Conservation (phyloP, 2,329 filamentous ascomycete species). For the Grosmannia huntii region DNA sequence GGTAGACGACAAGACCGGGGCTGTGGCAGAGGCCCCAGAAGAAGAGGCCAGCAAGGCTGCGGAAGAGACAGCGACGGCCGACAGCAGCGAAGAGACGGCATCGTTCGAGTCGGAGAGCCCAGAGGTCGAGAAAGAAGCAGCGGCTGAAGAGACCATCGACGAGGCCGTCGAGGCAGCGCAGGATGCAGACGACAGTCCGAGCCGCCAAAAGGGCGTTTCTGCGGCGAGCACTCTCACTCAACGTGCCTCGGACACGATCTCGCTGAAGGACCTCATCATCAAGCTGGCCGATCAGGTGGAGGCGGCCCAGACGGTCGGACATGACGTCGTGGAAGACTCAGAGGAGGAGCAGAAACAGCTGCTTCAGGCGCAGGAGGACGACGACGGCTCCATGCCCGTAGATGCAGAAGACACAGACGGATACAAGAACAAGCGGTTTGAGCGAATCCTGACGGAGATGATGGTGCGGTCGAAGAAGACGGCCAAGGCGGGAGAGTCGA, state of each 20-base stretch:
- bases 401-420: conserved; percentile 3
- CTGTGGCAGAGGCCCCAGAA: neutral
- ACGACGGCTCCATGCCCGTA: conserved; percentile 8
- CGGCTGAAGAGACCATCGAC: conserved; percentile 4
- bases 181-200: neutral
- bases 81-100: neutral
- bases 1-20: neutral
- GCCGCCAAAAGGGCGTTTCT: neutral
- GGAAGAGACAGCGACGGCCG: neutral
- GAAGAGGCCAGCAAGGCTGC: conserved; percentile 1
- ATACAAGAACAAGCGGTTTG: conserved; percentile 34
- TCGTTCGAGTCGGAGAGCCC: neutral
- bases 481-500: neutral
- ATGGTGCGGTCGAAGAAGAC: conserved; percentile 23
- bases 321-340: neutral
- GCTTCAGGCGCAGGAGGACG: conserved; percentile 6
- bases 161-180: conserved; percentile 3
- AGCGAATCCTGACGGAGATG: conserved; percentile 36
- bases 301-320: conserved; percentile 12
- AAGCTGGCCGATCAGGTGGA: conserved; percentile 35
- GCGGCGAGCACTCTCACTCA: neutral
- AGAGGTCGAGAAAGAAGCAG: neutral
- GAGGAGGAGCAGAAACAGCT: neutral
- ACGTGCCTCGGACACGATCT: conserved; percentile 9
- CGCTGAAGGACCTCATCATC: conserved; percentile 37